Conservation (phyloP, 148 eudicot species). For the Camellia japonica region DNA sequence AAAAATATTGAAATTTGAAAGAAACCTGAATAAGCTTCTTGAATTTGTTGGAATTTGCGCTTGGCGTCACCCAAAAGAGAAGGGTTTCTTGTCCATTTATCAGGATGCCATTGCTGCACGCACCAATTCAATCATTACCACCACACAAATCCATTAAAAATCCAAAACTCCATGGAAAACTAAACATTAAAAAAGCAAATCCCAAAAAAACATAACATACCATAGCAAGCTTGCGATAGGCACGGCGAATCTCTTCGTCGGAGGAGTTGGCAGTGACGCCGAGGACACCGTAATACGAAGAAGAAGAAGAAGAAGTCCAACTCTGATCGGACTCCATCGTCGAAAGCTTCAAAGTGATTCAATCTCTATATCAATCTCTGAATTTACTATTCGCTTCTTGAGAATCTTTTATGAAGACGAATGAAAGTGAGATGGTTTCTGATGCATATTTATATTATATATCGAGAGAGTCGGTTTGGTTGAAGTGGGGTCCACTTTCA, state of each 20-base stretch:
- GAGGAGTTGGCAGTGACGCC: slow-evolving; percentile 47
- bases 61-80: slow-evolving; percentile 60
- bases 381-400: too few species aligned
- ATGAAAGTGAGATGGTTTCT: not conserved
- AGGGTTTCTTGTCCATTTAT: slow-evolving; percentile 62
- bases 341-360: too few species aligned
- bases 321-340: slow-evolving; percentile 14
- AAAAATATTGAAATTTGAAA: not conserved
- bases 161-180: not conserved
- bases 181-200: not conserved
- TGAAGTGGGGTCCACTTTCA: too few species aligned
- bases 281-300: slow-evolving; percentile 46
- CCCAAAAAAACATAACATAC: slow-evolving; percentile 22
- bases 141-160: not conserved
- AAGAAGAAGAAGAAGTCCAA: slow-evolving; percentile 21
- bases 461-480: too few species aligned
- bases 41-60: slow-evolving; percentile 78
- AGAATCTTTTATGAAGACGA: too few species aligned
- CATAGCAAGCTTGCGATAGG: slow-evolving; percentile 78
- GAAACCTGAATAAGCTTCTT: slow-evolving; percentile 90
- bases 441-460: too few species aligned
- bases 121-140: not conserved
- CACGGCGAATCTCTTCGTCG: slow-evolving; percentile 60
- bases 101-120: slow-evolving; percentile 92
- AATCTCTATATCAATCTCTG: too few species aligned